phyloP scores from a whole-genome alignment of 768 basidiomycete species.

The Daedaleopsis sinensis region DNA sequence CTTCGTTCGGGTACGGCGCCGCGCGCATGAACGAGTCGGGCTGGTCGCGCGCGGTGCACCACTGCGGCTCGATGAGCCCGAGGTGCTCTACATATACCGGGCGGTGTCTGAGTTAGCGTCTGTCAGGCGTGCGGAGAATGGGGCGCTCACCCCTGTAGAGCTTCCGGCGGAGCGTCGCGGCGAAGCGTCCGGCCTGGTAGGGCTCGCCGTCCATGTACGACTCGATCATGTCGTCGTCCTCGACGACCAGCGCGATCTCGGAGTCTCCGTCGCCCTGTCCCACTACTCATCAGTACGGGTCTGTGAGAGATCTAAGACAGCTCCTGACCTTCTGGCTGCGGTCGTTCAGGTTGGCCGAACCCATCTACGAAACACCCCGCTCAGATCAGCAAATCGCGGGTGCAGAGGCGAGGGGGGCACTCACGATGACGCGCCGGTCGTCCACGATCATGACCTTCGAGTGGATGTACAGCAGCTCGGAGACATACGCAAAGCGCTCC shows the following conservation, averaged over 20 bases:
- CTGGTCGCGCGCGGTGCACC: conserved; percentile 43
- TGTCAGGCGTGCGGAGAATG: neutral
- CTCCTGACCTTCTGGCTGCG: conserved; percentile 69
- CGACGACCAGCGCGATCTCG: conserved; percentile 91
- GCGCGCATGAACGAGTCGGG: conserved; percentile 73
- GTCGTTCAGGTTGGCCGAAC: conserved; percentile 92
- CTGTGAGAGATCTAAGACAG: too few relatives aligned
- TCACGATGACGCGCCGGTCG: conserved; percentile 84
- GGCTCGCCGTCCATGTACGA: conserved; percentile 78
- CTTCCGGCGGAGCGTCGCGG: conserved; percentile 79
- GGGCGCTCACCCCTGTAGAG: conserved; percentile 68
- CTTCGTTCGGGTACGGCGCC: conserved; percentile 69
- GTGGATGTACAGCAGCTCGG: conserved; percentile 84
- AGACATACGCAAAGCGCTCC: conserved; percentile 79
- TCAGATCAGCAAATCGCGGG: neutral
- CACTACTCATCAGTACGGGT: neutral
- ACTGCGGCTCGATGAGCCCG: conserved; percentile 81
- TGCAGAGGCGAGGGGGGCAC: conserved; percentile 30
- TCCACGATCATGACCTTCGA: conserved; percentile 95
- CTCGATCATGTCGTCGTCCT: conserved; percentile 79
- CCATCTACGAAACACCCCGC: conserved; percentile 57
- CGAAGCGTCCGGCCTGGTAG: conserved; percentile 78
- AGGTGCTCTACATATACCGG: conserved; percentile 70
- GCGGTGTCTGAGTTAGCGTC: neutral
- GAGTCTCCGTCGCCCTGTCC: conserved; percentile 87